Evolutionary conservation across 192 early-diverging fungal genomes (phyloP), one percentile per base, ranked within the genome.

Genomic region (Bifiguratus adelaidae): DNA sequence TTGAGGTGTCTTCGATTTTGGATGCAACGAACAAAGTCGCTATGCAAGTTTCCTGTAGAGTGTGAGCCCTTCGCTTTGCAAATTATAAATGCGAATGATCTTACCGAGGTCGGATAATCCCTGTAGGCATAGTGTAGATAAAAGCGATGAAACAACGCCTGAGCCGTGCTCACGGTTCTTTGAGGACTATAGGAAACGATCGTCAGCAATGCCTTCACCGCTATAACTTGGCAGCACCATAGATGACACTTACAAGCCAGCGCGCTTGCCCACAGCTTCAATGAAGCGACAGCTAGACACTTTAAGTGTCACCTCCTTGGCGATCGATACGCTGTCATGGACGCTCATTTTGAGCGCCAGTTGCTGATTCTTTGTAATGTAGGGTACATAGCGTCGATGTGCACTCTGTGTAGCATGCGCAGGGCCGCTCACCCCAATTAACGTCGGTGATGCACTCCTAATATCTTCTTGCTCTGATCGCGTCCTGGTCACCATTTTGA

Each of bases 1-100:
- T 92, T 35, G 82, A 78, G 0, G 87, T 90, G 38, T 92, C 89
- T 41, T 92, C 88, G 46, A 90, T 82, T 48, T 92, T 92, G 33
- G 78, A 82, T 3, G 85, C 83, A 1, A 90, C 82, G 56, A 89
- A 85, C 18, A 90, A 49, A 47, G 82, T 86, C 3, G 86, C 76
- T 1, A 73, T 64, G 40, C 74, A 67, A 26, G 85, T 49, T 52
- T 78, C 73, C 67, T 76, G 30, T 35, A 51, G 48, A 40, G 19
- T 7, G 9, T 38, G 21, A 29, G 11, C 21, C 44, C 16, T 35
- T 24, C 13, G 3, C 18, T 47, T 18, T 13, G 2, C 13, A 4
- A 34, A 27, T 21, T 9, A 30, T 19, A 35, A 26, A 12, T 19
- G 24, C 30, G 42, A 2, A 11, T 24, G 28, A 24, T 20, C 41